phyloP scores from a whole-genome alignment of 129 eudicot species.

The Centella asiatica region DNA sequence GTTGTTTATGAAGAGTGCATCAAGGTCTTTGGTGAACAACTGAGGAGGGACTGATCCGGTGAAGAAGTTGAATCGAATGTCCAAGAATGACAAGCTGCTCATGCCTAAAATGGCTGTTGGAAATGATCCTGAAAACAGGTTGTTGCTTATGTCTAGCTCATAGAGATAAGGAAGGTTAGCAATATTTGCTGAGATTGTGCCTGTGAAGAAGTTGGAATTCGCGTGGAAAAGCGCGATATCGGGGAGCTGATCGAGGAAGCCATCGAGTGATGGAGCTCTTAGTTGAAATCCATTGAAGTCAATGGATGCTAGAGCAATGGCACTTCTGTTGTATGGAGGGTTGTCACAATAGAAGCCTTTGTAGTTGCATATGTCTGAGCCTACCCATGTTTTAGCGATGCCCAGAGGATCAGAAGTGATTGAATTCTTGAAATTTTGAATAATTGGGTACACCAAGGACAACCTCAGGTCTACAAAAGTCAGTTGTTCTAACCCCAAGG shows the following conservation, averaged over 20 bases:
- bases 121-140: slow-evolving; percentile 63
- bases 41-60: slow-evolving; percentile 71
- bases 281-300: slow-evolving; percentile 92
- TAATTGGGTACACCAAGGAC: slow-evolving; percentile 50
- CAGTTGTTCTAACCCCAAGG: slow-evolving; percentile 8
- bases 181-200: slow-evolving; percentile 46
- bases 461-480: slow-evolving; percentile 50
- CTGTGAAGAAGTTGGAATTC: slow-evolving; percentile 68
- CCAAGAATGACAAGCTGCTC: slow-evolving; percentile 45
- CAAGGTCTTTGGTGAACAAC: slow-evolving; percentile 44
- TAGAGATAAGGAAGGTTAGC: slow-evolving; percentile 69
- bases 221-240: slow-evolving; percentile 90
- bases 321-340: slow-evolving; percentile 75
- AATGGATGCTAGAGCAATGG: slow-evolving; percentile 58
- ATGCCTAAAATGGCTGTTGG: slow-evolving; percentile 49
- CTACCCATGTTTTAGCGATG: slow-evolving; percentile 69
- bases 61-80: slow-evolving; percentile 65
- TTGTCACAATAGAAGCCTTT: slow-evolving; percentile 69
- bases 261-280: slow-evolving; percentile 60
- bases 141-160: slow-evolving; percentile 90
- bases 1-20: slow-evolving; percentile 69
- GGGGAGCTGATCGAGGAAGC: slow-evolving; percentile 78
- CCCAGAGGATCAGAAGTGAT: slow-evolving; percentile 66
- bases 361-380: slow-evolving; percentile 71
- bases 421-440: slow-evolving; percentile 51